Percentiles rank a stretch among this genome's conserved stretches.
Evolutionary conservation across 768 basidiomycete genomes (phyloP).

Genomic region (Phanerochaete carnosa): DNA sequence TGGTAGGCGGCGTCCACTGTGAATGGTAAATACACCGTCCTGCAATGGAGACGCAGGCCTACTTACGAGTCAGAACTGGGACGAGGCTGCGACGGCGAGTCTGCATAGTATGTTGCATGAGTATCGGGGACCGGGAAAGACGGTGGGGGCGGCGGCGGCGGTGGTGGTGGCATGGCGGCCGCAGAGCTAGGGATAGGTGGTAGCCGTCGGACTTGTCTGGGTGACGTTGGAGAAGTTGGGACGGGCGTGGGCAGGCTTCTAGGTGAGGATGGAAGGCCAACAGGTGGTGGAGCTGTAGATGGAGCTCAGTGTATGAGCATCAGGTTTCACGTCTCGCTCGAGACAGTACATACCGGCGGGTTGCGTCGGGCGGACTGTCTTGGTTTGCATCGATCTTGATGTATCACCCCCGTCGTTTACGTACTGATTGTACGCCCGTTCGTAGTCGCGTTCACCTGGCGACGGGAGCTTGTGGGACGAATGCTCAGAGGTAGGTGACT

Average conservation of each 20-base stretch:
- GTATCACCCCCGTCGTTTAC: constrained; percentile 22
- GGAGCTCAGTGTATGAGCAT: constrained; percentile 4
- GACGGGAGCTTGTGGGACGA: constrained; percentile 17
- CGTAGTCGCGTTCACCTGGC: constrained; percentile 20
- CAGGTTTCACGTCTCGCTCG: constrained; percentile 2
- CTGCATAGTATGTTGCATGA: constrained; percentile 9
- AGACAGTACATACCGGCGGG: constrained; percentile 2
- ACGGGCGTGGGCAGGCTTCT: constrained; percentile 17
- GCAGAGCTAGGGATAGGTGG: constrained; percentile 23
- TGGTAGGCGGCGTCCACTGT: constrained; percentile 18
- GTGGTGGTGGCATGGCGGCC: constrained; percentile 14
- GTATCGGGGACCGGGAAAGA: constrained; percentile 11
- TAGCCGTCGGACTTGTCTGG: constrained; percentile 21
- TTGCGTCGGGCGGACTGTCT: constrained; percentile 3
- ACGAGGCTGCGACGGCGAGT: constrained; percentile 6
- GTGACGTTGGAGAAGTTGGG: constrained; percentile 19
- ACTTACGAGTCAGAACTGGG: constrained; percentile 22
- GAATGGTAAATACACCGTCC: background rate
- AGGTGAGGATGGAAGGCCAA: constrained; percentile 21
- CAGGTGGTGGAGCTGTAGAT: constrained; percentile 13
- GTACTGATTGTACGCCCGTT: constrained; percentile 21
- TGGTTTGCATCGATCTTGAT: constrained; percentile 15
- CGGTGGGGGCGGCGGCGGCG: constrained; percentile 18
- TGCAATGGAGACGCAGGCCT: background rate
- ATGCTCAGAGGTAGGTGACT: constrained; percentile 29